Conservation (phyloP, 352 stramenopile species). For the Globisporangium uncinulatum region DNA sequence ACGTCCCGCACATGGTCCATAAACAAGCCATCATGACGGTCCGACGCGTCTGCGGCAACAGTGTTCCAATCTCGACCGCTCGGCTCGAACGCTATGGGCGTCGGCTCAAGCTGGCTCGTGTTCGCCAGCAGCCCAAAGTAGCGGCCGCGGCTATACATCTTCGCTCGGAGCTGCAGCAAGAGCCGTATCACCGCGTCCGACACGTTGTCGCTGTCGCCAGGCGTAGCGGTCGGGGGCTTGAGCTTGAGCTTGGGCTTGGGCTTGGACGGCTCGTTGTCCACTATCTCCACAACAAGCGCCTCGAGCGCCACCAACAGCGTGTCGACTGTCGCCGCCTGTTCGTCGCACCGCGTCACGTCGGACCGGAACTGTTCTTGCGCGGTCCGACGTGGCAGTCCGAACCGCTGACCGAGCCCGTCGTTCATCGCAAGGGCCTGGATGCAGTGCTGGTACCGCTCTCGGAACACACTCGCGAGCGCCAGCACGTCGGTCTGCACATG, state of each 20-base stretch:
- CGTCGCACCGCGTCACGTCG: constrained; percentile 76
- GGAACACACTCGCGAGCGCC: constrained; percentile 45
- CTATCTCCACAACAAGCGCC: constrained; percentile 20
- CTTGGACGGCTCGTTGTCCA: neutral
- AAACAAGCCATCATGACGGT: constrained; percentile 19
- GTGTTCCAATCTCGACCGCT: neutral
- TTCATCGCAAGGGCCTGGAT: constrained; percentile 81
- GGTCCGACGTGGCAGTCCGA: constrained; percentile 71
- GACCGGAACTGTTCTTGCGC: constrained; percentile 83
- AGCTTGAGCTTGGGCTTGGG: no score
- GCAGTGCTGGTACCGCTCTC: constrained; percentile 60
- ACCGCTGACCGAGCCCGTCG: constrained; percentile 88
- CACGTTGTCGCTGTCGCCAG: neutral
- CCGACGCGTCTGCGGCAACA: no score
- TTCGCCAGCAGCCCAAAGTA: constrained; percentile 63
- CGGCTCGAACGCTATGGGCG: constrained; percentile 25
- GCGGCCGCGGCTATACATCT: constrained; percentile 48
- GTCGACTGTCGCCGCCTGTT: constrained; percentile 57
- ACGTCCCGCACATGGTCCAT: constrained; percentile 54
- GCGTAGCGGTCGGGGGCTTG: no score
- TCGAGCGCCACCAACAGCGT: constrained; percentile 51
- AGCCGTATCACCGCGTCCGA: constrained; percentile 27
- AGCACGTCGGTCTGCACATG: constrained; percentile 25
- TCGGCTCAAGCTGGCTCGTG: constrained; percentile 39
- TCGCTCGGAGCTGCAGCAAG: constrained; percentile 50